Percentiles rank a stretch among this genome's conserved stretches.
phyloP scores from a whole-genome alignment of 345 rosid genomes.

The Noccaea caerulescens region DNA sequence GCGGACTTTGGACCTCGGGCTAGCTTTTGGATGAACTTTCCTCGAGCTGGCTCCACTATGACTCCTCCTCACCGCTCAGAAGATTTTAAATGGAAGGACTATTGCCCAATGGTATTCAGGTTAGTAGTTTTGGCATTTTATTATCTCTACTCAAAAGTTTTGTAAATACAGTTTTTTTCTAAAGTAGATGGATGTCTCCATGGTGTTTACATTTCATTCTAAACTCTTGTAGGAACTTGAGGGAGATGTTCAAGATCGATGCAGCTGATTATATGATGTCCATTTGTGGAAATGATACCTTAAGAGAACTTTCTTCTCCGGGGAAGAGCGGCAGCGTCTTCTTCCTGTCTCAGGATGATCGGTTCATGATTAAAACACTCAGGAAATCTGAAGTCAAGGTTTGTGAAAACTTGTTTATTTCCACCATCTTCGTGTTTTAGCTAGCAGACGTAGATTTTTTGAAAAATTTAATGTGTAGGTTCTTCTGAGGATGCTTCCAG shows the following conservation, averaged over 20 bases:
- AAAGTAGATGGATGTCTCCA: not conserved
- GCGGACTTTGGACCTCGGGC: constrained; percentile 93
- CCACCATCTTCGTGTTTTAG: constrained; percentile 15
- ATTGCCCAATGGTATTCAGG: constrained; percentile 99
- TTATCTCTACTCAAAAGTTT: not conserved
- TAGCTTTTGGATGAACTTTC: constrained; percentile 98
- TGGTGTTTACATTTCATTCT: constrained; percentile 20
- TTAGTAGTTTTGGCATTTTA: constrained; percentile 38
- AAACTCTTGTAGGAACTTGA: constrained; percentile 66
- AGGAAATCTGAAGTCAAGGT: constrained; percentile 98
- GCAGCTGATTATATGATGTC: constrained; percentile 99
- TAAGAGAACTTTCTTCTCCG: constrained; percentile 97
- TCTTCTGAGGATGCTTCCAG: constrained; percentile 95
- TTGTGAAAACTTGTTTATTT: constrained; percentile 26
- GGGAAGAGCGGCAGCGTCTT: constrained; percentile 98
- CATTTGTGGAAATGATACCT: constrained; percentile 96
- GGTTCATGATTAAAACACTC: constrained; percentile 98
- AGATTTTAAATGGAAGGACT: constrained; percentile 97
- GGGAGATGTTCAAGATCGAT: constrained; percentile 99
- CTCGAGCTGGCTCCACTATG: constrained; percentile 83
- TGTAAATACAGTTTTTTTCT: not conserved
- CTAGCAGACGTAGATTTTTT: no score
- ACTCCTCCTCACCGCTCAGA: constrained; percentile 95
- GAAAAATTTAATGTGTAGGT: constrained; percentile 53
- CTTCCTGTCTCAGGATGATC: constrained; percentile 94